phyloP scores from a whole-genome alignment of 2,329 filamentous ascomycete genomes.

The Rugonectria rugulosa region DNA sequence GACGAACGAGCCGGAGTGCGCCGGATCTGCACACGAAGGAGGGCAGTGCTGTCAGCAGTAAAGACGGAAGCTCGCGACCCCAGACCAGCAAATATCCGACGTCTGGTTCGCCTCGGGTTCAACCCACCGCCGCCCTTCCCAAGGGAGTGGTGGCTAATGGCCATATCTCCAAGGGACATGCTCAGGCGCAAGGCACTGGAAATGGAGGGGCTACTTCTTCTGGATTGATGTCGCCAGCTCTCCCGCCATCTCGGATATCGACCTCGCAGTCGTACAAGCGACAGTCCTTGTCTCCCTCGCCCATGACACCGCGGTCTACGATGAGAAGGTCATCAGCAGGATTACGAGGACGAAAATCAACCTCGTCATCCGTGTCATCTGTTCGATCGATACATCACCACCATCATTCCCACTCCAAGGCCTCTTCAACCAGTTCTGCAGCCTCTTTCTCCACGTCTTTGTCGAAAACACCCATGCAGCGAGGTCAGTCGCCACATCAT shows the following conservation, averaged over 20 bases:
- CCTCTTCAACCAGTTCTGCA: slow-evolving; percentile 88
- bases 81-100: slow-evolving; percentile 66
- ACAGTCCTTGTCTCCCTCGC: slow-evolving; percentile 84
- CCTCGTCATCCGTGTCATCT: slow-evolving; percentile 92
- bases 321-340: slow-evolving; percentile 84
- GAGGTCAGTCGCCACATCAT: slow-evolving; percentile 80
- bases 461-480: slow-evolving; percentile 70
- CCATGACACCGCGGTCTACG: slow-evolving; percentile 86
- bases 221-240: slow-evolving; percentile 39
- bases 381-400: slow-evolving; percentile 91
- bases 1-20: slow-evolving; percentile 64
- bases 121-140: slow-evolving; percentile 55
- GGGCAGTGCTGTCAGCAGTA: slow-evolving; percentile 52
- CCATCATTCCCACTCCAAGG: slow-evolving; percentile 89
- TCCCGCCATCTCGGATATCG: slow-evolving; percentile 41
- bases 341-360: slow-evolving; percentile 90
- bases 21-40: slow-evolving; percentile 65
- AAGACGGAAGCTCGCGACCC: slow-evolving; percentile 64
- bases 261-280: slow-evolving; percentile 64
- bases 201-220: slow-evolving; percentile 34
- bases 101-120: slow-evolving; percentile 45
- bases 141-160: slow-evolving; percentile 62
- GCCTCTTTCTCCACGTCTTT: slow-evolving; percentile 75
- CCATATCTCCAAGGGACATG: slow-evolving; percentile 45
- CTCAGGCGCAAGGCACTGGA: slow-evolving; percentile 23